Conservation (phyloP, 2,329 filamentous ascomycete genomes). For the Nothophoma quercina region DNA sequence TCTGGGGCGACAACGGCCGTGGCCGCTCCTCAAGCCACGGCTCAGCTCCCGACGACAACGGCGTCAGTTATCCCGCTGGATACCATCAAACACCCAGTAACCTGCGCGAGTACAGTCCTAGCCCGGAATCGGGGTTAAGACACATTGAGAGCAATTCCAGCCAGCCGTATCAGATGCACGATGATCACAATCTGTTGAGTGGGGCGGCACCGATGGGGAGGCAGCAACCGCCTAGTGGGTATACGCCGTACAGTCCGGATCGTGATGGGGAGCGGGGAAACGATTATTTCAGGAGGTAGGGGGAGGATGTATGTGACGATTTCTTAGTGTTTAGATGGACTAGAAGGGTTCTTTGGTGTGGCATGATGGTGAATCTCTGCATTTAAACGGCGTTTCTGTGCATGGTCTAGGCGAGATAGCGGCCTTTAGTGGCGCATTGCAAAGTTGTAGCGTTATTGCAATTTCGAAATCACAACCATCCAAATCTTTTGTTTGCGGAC, state of each 20-base stretch:
- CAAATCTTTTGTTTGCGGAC: too few relatives aligned
- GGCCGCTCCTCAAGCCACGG: slow-evolving; percentile 35
- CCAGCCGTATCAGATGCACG: slow-evolving; percentile 33
- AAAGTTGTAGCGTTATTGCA: too few relatives aligned
- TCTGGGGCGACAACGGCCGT: slow-evolving; percentile 30
- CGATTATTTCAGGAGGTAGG: slow-evolving; percentile 33
- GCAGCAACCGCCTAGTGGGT: slow-evolving; percentile 21
- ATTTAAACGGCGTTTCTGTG: too few relatives aligned
- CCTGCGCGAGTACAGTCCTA: slow-evolving; percentile 54
- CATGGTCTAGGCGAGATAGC: too few relatives aligned
- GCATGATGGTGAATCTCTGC: too few relatives aligned
- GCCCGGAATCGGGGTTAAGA: slow-evolving; percentile 36
- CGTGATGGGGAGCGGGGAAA: slow-evolving; percentile 26
- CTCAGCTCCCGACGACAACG: slow-evolving; percentile 42
- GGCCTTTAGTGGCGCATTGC: too few relatives aligned
- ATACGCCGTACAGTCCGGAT: slow-evolving; percentile 42
- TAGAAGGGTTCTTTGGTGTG: too few relatives aligned
- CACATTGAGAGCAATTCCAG: slow-evolving; percentile 31
- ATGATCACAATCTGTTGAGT: slow-evolving; percentile 36
- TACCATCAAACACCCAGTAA: slow-evolving; percentile 56
- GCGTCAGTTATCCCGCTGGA: slow-evolving; percentile 55
- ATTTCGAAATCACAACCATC: too few relatives aligned
- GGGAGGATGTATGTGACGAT: neutral
- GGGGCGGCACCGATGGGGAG: slow-evolving; percentile 50
- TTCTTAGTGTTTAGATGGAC: neutral